Conservation (phyloP, 2,329 filamentous ascomycete species). For the Graphiopsis chlorocephala region DNA sequence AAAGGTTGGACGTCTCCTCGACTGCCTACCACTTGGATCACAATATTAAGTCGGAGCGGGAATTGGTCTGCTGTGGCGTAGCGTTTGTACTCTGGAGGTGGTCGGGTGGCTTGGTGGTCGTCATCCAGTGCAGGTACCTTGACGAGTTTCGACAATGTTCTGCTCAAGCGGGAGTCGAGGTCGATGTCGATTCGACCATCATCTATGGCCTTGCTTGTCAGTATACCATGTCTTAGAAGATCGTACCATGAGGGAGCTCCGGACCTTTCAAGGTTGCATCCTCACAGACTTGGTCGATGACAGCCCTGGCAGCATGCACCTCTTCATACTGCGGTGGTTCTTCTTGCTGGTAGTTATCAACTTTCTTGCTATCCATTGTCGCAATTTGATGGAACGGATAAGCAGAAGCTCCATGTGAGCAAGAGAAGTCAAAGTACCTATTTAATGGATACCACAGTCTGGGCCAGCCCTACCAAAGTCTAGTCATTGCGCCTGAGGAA, state of each 20-base stretch:
- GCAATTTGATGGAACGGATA: neutral
- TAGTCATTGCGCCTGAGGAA: neutral
- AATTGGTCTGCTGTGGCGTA: constrained; percentile 12
- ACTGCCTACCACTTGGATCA: constrained; percentile 73
- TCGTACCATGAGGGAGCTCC: neutral
- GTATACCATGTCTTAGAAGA: neutral
- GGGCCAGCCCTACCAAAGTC: neutral
- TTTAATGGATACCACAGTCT: neutral
- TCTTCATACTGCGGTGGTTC: constrained; percentile 5
- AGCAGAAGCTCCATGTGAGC: neutral
- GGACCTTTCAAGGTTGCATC: neutral
- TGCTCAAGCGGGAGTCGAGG: constrained; percentile 9
- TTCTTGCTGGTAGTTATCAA: neutral
- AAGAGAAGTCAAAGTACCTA: neutral
- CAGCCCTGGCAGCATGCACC: neutral
- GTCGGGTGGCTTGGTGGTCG: neutral
- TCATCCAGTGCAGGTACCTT: neutral
- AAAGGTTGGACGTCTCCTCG: constrained; percentile 76
- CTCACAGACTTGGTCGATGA: neutral
- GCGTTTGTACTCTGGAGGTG: constrained; percentile 7
- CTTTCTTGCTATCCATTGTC: neutral
- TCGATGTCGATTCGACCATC: constrained; percentile 17
- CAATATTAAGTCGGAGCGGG: constrained; percentile 57
- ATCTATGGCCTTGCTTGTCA: neutral
- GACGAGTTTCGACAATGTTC: constrained; percentile 11